Percentiles rank a stretch among this genome's conserved stretches.
phyloP scores from a whole-genome alignment of 768 basidiomycete genomes.

The Epithele typhae region DNA sequence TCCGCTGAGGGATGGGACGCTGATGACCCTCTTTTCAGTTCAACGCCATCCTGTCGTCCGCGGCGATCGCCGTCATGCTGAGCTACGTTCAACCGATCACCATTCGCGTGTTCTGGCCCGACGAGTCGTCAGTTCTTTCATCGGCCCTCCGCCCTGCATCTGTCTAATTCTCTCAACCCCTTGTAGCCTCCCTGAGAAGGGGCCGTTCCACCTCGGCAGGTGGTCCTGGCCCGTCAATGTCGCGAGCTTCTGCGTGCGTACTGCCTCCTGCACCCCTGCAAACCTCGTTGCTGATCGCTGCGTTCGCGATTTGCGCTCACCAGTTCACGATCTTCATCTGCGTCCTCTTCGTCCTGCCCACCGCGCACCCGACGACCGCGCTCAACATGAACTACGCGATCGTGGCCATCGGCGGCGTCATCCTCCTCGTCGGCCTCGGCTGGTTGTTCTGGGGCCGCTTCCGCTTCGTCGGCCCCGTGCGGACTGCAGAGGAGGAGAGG shows the following conservation, averaged over 20 bases:
- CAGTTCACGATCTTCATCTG: constrained; percentile 53
- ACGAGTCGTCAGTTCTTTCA: constrained; percentile 31
- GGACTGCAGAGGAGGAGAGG: constrained; percentile 25
- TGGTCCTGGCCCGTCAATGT: constrained; percentile 52
- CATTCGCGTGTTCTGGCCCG: constrained; percentile 55
- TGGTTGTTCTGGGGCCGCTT: constrained; percentile 46
- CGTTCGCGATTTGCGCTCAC: neutral
- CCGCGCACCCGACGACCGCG: constrained; percentile 44
- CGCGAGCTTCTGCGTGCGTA: constrained; percentile 40
- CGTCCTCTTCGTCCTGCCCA: constrained; percentile 51
- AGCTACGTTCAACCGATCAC: constrained; percentile 55
- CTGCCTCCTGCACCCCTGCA: neutral
- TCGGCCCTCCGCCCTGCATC: no score
- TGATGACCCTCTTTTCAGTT: constrained; percentile 30
- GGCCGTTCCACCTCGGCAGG: constrained; percentile 48
- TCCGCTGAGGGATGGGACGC: neutral
- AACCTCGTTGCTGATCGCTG: neutral
- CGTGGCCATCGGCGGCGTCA: constrained; percentile 45
- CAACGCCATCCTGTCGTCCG: constrained; percentile 53
- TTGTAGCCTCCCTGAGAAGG: constrained; percentile 36
- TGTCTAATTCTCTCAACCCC: no score
- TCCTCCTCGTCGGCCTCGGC: constrained; percentile 39
- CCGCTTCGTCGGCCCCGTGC: constrained; percentile 42
- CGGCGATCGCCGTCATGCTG: constrained; percentile 54
- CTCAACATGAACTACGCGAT: constrained; percentile 58